Conservation (phyloP, 1,284 basidiomycete genomes). For the Leccinum holopus region DNA sequence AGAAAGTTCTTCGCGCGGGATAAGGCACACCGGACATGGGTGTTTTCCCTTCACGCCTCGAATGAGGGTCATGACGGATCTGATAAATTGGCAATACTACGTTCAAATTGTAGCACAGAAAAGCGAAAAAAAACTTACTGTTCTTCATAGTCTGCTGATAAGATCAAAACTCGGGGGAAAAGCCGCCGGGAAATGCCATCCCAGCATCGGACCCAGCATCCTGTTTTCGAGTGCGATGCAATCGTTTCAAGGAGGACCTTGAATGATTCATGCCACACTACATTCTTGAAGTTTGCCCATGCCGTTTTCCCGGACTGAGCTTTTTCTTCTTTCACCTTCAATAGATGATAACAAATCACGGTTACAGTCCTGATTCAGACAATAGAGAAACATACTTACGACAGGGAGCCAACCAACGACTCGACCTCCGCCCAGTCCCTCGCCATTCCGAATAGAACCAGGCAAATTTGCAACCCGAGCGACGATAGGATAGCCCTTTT, state of each 20-base stretch:
- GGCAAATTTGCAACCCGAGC: constrained; percentile 39
- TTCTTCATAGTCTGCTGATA: constrained; percentile 42
- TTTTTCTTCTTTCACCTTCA: constrained; percentile 30
- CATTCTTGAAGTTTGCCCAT: constrained; percentile 35
- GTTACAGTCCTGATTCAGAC: too few relatives aligned
- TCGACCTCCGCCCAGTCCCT: constrained; percentile 38
- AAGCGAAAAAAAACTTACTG: constrained; percentile 30
- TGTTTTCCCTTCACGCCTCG: constrained; percentile 29
- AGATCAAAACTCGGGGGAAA: constrained; percentile 35
- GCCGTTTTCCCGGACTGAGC: constrained; percentile 25
- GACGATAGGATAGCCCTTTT: constrained; percentile 45
- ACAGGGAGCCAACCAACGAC: constrained; percentile 47
- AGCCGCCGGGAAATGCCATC: constrained; percentile 26
- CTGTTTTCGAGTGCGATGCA: constrained; percentile 23
- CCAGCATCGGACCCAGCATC: constrained; percentile 27
- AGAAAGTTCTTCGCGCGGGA: constrained; percentile 26
- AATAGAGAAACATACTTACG: constrained; percentile 25
- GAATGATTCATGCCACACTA: constrained; percentile 38
- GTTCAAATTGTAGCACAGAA: neutral
- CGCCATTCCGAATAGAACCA: constrained; percentile 37
- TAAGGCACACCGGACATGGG: constrained; percentile 38
- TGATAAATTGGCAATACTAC: neutral
- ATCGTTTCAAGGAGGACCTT: constrained; percentile 30
- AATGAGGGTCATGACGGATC: constrained; percentile 35
- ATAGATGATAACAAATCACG: too few relatives aligned